These are phyloP conservation scores for Trypanosoma mega DNA, from an alignment of 208 protist species.

Conservation along the genomic window DNA sequence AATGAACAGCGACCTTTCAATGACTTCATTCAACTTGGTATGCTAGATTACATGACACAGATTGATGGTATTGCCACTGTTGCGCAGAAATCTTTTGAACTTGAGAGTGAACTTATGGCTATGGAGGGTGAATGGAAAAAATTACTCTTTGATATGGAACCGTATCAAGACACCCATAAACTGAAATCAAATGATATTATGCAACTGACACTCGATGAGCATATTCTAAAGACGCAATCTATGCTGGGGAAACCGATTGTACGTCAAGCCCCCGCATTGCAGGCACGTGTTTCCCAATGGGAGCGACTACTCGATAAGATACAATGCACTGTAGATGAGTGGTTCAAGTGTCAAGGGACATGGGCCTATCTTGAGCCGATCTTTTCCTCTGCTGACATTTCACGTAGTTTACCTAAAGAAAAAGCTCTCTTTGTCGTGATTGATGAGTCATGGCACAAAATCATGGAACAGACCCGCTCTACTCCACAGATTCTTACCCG, in stretches of 20 bases:
- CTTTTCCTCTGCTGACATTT: slow-evolving; percentile 96
- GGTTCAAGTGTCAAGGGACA: slow-evolving; percentile 94
- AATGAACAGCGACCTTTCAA: slow-evolving; percentile 80
- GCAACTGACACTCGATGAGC: slow-evolving; percentile 94
- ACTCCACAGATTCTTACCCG: slow-evolving; percentile 88
- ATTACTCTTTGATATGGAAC: slow-evolving; percentile 92
- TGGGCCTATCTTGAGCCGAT: slow-evolving; percentile 98
- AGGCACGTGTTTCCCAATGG: slow-evolving; percentile 91
- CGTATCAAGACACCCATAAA: slow-evolving; percentile 93
- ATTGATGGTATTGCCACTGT: slow-evolving; percentile 88
- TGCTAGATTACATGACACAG: slow-evolving; percentile 76
- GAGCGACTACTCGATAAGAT: slow-evolving; percentile 92
- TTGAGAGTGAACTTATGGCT: slow-evolving; percentile 91
- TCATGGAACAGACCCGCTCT: slow-evolving; percentile 89
- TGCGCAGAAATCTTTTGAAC: slow-evolving; percentile 89
- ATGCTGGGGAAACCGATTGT: slow-evolving; percentile 95
- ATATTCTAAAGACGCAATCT: slow-evolving; percentile 95
- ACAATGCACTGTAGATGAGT: slow-evolving; percentile 95
- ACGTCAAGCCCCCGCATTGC: slow-evolving; percentile 83
- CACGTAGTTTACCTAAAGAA: slow-evolving; percentile 95
- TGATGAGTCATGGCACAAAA: slow-evolving; percentile 91
- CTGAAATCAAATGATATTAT: slow-evolving; percentile 93
- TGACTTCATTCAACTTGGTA: slow-evolving; percentile 86
- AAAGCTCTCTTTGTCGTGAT: slow-evolving; percentile 93
- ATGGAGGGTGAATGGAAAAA: slow-evolving; percentile 95